These are phyloP conservation scores for Bimuria novae-zelandiae DNA, from an alignment of 2,329 filamentous ascomycete genomes.

Conservation along the genomic window DNA sequence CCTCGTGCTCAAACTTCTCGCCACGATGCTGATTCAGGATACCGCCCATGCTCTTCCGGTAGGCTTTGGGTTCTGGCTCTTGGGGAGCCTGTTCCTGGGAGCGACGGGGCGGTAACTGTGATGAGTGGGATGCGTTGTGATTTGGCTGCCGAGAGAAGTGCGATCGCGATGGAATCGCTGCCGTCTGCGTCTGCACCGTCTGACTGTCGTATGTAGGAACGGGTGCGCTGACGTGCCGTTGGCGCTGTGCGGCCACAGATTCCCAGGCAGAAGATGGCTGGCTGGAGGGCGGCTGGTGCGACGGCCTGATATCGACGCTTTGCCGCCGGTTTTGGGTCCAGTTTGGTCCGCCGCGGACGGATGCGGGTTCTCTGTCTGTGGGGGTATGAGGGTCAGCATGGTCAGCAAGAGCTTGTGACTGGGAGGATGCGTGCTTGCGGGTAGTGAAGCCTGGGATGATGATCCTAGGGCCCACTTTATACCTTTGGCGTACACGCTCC, in stretches of 20 bases:
- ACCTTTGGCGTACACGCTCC: slow-evolving; percentile 36
- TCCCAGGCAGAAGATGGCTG: slow-evolving; percentile 29
- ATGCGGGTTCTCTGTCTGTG: background rate
- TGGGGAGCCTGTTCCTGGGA: slow-evolving; percentile 5
- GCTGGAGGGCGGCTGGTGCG: slow-evolving; percentile 9
- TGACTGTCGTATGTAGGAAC: slow-evolving; percentile 21
- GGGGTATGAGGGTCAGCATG: slow-evolving; percentile 27
- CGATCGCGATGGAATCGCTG: slow-evolving; percentile 27
- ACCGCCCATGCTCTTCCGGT: slow-evolving; percentile 38
- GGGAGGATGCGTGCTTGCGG: slow-evolving; percentile 26
- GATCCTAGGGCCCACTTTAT: slow-evolving; percentile 41
- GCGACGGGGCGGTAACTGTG: slow-evolving; percentile 31
- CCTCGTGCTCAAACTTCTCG: slow-evolving; percentile 35
- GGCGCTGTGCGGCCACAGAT: slow-evolving; percentile 24
- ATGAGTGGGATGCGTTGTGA: slow-evolving; percentile 42
- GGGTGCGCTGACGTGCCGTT: slow-evolving; percentile 37
- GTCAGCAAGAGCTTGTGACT: slow-evolving; percentile 20
- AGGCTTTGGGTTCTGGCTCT: slow-evolving; percentile 25
- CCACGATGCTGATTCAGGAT: slow-evolving; percentile 39
- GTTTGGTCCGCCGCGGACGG: slow-evolving; percentile 3
- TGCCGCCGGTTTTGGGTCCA: slow-evolving; percentile 24
- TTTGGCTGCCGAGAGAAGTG: slow-evolving; percentile 31
- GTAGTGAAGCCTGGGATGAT: slow-evolving; percentile 36
- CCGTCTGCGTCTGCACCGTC: slow-evolving; percentile 21
- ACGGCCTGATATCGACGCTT: slow-evolving; percentile 23